Conservation (phyloP, 2,329 filamentous ascomycete genomes). For the Phaeosphaeriaceae sp. region DNA sequence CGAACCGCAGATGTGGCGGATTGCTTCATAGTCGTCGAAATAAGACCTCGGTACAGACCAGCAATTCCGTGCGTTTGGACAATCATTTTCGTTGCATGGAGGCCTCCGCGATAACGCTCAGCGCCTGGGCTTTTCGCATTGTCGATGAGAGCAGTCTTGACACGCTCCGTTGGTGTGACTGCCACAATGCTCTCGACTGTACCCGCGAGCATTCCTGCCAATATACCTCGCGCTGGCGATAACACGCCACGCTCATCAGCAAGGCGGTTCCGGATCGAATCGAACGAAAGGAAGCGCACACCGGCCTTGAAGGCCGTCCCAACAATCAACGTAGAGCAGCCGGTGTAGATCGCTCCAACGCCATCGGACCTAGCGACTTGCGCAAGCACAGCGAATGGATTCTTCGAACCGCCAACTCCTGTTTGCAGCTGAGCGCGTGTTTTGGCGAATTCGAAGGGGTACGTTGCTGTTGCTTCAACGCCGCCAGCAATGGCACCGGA, state of each 20-base stretch:
- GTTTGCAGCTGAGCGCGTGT: constrained; percentile 39
- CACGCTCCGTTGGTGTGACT: constrained; percentile 40
- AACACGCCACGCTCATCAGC: constrained; percentile 32
- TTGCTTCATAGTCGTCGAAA: constrained; percentile 58
- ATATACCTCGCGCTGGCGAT: constrained; percentile 29
- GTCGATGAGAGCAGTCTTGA: constrained; percentile 45
- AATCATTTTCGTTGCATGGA: constrained; percentile 33
- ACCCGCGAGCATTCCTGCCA: constrained; percentile 39
- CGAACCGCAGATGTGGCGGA: constrained; percentile 56
- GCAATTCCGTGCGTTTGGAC: constrained; percentile 51
- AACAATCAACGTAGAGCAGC: constrained; percentile 34
- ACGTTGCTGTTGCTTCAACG: constrained; percentile 60
- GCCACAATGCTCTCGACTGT: constrained; percentile 35
- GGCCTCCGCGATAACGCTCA: constrained; percentile 24
- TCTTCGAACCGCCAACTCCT: constrained; percentile 11
- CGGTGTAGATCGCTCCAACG: constrained; percentile 38
- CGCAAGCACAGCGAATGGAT: constrained; percentile 31
- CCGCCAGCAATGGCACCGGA: constrained; percentile 61
- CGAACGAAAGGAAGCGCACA: constrained; percentile 42
- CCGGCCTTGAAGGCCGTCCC: constrained; percentile 42
- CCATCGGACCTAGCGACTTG: constrained; percentile 28
- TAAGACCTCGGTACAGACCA: constrained; percentile 55
- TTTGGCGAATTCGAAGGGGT: constrained; percentile 46
- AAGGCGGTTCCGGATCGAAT: constrained; percentile 35
- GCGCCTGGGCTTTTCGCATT: constrained; percentile 27